Percentiles rank a stretch among this genome's conserved stretches.
phyloP scores from a whole-genome alignment of 495 filamentous ascomycete species.

The Ascobolus immersus region DNA sequence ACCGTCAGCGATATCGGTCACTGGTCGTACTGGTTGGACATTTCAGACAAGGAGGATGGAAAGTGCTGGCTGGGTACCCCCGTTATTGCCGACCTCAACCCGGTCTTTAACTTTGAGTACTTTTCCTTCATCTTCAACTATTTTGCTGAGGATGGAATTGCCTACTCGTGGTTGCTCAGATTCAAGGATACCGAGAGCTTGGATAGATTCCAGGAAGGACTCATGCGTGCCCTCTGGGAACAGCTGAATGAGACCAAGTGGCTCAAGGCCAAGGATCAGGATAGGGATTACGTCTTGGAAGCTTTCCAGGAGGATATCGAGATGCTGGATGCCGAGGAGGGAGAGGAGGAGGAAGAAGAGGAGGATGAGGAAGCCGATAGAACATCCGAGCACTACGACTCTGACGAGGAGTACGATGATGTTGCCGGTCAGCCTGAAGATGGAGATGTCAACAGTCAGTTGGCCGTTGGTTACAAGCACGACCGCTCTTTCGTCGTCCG shows the following conservation, averaged over 20 bases:
- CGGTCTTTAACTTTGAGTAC: slow-evolving; percentile 96
- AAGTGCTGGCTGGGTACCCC: slow-evolving; percentile 73
- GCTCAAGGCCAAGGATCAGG: slow-evolving; percentile 71
- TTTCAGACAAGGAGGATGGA: slow-evolving; percentile 40
- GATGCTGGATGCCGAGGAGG: slow-evolving; percentile 60
- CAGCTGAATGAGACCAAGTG: slow-evolving; percentile 88
- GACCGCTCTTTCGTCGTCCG: slow-evolving; percentile 92
- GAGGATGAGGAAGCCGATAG: slow-evolving; percentile 39
- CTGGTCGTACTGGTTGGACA: too few relatives aligned
- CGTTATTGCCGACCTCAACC: slow-evolving; percentile 74
- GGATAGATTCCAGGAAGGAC: slow-evolving; percentile 72
- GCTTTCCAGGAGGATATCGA: slow-evolving; percentile 71
- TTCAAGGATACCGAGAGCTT: slow-evolving; percentile 62
- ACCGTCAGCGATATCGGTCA: slow-evolving; percentile 64
- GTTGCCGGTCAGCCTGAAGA: slow-evolving; percentile 44
- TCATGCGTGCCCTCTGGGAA: slow-evolving; percentile 93
- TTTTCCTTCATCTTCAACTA: slow-evolving; percentile 98
- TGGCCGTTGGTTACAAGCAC: slow-evolving; percentile 96
- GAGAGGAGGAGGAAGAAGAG: slow-evolving; percentile 34
- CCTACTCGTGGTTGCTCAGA: slow-evolving; percentile 84
- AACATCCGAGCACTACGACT: slow-evolving; percentile 64
- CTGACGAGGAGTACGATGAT: slow-evolving; percentile 77
- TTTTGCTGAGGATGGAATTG: slow-evolving; percentile 62
- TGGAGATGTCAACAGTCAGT: slow-evolving; percentile 70
- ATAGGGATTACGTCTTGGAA: slow-evolving; percentile 80